Evolutionary conservation across 306 rosid species (phyloP), one percentile per base, ranked within the genome.

Genomic region (Carpinus fangiana): DNA sequence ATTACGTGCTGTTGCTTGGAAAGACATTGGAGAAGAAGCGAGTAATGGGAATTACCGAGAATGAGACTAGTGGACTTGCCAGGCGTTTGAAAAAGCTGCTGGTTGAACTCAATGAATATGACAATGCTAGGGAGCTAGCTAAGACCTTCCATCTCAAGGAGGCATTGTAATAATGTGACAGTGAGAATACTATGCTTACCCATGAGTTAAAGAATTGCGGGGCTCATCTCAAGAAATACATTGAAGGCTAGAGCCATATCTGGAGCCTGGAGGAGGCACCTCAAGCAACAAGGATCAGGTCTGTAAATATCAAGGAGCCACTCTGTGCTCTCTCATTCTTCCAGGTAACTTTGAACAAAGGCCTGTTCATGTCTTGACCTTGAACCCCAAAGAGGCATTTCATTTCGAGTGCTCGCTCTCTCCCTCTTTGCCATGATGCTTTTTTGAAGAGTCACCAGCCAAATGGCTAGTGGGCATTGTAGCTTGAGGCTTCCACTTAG

Each of bases 61-160:
- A 87, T 46, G 92, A 90, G 79, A 86, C 87, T 9, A 82, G 78
- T 41, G 87, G 88, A 81, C 91, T 94, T 45, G 97, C 97, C 8
- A 93, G 97, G 68, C 90, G 97, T 59, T 78, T 94, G 64, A 94
- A 92, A 88, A 94, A 94, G 88, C 86, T 92, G 87, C 89, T 94
- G 43, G 97, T 92, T 56, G 98, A 94, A 78, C 92, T 94, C 76
- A 88, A 94, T 45, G 92, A 94, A 76, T 94, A 92, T 79, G 98
- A 94, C 81, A 82, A 79, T 65, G 98, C 97, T 46, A 87, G 97
- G 86, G 86, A 76, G 83, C 78, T 94, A 77, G 90, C 85, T 23
- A 88, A 89, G 92, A 89, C 89, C 75, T 92, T 94, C 81, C 88
- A 87, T 80, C 96, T 94, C 52, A 94, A 84, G 81, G 98, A 94